Evolutionary conservation across 164 flowering plant genomes (phyloP).

Genomic region (Hamamelis virginiana): DNA sequence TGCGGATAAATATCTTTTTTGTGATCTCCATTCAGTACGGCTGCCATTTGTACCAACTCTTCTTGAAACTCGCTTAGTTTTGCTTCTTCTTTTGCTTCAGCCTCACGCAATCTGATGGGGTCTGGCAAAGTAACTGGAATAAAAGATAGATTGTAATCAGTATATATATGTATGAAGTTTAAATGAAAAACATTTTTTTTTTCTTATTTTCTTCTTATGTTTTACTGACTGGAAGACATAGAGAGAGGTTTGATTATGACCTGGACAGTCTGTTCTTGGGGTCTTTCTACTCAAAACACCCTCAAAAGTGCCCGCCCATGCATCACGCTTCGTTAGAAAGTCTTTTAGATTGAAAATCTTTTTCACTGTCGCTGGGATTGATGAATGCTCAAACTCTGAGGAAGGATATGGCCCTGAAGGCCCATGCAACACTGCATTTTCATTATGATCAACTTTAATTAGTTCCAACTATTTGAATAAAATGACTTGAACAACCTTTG

Average conservation of each 20-base stretch:
- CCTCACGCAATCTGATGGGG: conserved; percentile 41
- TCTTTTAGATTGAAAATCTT: conserved; percentile 67
- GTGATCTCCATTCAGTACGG: conserved; percentile 60
- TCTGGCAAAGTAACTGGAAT: conserved; percentile 52
- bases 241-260: conserved; percentile 10
- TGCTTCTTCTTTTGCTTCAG: conserved; percentile 40
- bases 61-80: conserved; percentile 64
- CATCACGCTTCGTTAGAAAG: conserved; percentile 81
- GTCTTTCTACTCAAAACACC: conserved; percentile 41
- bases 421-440: conserved; percentile 65
- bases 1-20: conserved; percentile 45
- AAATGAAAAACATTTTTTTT: no score
- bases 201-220: no score
- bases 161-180: no score
- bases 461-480: no score
- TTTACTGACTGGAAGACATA: no score
- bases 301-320: conserved; percentile 90
- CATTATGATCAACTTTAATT: no score
- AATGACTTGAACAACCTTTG: no score
- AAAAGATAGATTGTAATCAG: no score
- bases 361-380: conserved; percentile 85
- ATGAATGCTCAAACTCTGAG: conserved; percentile 83
- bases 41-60: conserved; percentile 70
- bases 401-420: conserved; percentile 74
- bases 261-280: conserved; percentile 88